A percentile compares a stretch with the other conserved stretches of the same genome.
These are phyloP conservation scores for Leishmania gerbilli DNA, from an alignment of 208 protist genomes.

Conservation along the genomic window DNA sequence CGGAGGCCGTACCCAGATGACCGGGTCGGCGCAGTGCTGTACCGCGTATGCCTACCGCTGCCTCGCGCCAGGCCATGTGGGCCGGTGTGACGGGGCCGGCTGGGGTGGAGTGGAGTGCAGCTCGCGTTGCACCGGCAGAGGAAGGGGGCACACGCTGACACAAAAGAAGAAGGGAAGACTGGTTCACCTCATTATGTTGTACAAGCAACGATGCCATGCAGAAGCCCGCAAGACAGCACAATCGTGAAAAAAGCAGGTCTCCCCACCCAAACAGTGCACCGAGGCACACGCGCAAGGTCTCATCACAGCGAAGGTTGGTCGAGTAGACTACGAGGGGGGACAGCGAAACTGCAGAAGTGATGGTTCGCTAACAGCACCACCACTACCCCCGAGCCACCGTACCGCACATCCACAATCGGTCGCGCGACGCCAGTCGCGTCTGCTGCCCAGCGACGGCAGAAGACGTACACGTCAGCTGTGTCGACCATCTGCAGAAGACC, in stretches of 20 bases:
- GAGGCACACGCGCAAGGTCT: neutral
- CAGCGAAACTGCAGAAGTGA: constrained; percentile 11
- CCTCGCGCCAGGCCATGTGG: neutral
- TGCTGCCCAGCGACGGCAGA: constrained; percentile 46
- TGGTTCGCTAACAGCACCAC: constrained; percentile 16
- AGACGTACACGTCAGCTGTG: constrained; percentile 60
- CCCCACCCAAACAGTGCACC: neutral
- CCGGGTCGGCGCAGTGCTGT: neutral
- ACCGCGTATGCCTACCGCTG: neutral
- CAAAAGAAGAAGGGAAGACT: neutral
- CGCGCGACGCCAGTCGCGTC: constrained; percentile 3
- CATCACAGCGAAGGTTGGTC: constrained; percentile 14
- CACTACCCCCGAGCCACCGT: constrained; percentile 12
- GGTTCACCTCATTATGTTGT: neutral
- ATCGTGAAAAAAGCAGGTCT: neutral
- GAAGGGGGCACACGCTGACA: neutral
- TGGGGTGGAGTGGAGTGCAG: neutral
- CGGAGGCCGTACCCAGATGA: neutral
- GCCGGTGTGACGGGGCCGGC: neutral
- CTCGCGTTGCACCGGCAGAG: neutral
- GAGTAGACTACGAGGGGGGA: constrained; percentile 32
- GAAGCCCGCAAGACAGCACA: neutral
- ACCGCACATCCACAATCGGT: constrained; percentile 21
- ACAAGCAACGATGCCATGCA: neutral
- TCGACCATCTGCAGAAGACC: constrained; percentile 84